These are phyloP conservation scores for Leccinum pachyderme DNA, from an alignment of 1,284 basidiomycete species.

Conservation along the genomic window DNA sequence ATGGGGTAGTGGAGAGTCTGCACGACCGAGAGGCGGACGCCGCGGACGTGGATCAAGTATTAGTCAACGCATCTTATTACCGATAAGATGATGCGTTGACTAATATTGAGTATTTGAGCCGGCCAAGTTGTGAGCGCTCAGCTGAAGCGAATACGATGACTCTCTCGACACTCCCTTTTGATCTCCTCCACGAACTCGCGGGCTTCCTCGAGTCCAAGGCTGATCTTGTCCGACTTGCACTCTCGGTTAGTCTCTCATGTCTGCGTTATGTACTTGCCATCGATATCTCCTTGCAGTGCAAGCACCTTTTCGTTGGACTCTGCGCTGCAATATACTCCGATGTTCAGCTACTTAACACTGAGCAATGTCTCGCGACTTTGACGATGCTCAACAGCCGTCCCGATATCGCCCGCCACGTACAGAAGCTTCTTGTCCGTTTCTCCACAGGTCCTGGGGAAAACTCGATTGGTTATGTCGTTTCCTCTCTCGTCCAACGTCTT, in stretches of 20 bases:
- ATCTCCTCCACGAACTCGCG: slow-evolving; percentile 65
- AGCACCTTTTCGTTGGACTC: slow-evolving; percentile 47
- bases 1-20: not conserved
- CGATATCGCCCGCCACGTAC: slow-evolving; percentile 63
- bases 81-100: not conserved
- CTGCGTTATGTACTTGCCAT: not conserved
- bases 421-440: slow-evolving; percentile 48
- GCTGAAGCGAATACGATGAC: slow-evolving; percentile 10
- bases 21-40: not conserved
- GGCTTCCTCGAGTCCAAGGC: slow-evolving; percentile 46
- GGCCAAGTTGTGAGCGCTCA: too few relatives aligned
- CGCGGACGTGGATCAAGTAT: not conserved
- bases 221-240: slow-evolving; percentile 56
- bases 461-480: slow-evolving; percentile 31
- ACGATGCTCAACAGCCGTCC: slow-evolving; percentile 54
- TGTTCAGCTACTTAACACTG: slow-evolving; percentile 49
- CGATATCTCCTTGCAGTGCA: slow-evolving; percentile 33
- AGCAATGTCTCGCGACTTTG: slow-evolving; percentile 61
- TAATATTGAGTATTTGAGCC: not conserved
- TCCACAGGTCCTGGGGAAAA: not conserved
- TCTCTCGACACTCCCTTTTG: slow-evolving; percentile 46
- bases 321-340: slow-evolving; percentile 58
- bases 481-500: slow-evolving; percentile 46
- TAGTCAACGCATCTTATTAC: too few relatives aligned
- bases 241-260: slow-evolving; percentile 45